Evolutionary conservation across 1,284 basidiomycete genomes (phyloP).

Genomic region (Boletus sp.): DNA sequence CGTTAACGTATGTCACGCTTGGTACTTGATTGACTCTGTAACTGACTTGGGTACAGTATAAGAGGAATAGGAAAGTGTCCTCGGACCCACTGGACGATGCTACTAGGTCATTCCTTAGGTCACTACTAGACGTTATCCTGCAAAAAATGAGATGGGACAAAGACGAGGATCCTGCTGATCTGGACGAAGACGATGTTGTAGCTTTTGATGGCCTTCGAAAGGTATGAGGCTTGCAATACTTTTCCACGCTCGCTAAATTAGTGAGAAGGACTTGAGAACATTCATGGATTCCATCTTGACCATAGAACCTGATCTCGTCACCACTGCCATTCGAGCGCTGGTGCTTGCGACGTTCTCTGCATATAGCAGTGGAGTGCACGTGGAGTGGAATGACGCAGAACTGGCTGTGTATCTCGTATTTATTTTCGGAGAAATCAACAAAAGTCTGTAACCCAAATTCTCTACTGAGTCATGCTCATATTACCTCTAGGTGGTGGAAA

Average conservation of each 20-base stretch:
- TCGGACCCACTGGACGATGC: constrained; percentile 64
- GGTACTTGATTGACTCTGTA: not conserved
- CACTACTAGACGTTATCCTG: constrained; percentile 77
- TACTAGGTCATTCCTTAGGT: constrained; percentile 78
- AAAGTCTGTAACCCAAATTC: constrained; percentile 44
- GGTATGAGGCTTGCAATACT: constrained; percentile 39
- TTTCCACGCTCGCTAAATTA: constrained; percentile 7
- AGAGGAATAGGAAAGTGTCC: constrained; percentile 67
- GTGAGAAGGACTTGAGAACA: constrained; percentile 67
- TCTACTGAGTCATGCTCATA: constrained; percentile 3
- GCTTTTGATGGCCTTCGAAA: constrained; percentile 86
- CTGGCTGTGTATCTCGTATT: constrained; percentile 89
- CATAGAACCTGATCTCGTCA: constrained; percentile 80
- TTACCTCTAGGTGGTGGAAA: constrained; percentile 55
- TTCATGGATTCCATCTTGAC: constrained; percentile 80
- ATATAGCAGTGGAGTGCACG: constrained; percentile 50
- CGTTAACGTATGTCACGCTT: constrained; percentile 53
- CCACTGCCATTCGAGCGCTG: constrained; percentile 64
- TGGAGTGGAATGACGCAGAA: constrained; percentile 94
- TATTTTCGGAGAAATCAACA: constrained; percentile 91
- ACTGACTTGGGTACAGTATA: constrained; percentile 53
- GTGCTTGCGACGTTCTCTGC: constrained; percentile 71
- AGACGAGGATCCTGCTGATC: constrained; percentile 75
- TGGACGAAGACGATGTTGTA: constrained; percentile 85
- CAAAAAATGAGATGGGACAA: constrained; percentile 93